Conservation (phyloP, 2,329 filamentous ascomycete genomes). For the Zalaria sp. region DNA sequence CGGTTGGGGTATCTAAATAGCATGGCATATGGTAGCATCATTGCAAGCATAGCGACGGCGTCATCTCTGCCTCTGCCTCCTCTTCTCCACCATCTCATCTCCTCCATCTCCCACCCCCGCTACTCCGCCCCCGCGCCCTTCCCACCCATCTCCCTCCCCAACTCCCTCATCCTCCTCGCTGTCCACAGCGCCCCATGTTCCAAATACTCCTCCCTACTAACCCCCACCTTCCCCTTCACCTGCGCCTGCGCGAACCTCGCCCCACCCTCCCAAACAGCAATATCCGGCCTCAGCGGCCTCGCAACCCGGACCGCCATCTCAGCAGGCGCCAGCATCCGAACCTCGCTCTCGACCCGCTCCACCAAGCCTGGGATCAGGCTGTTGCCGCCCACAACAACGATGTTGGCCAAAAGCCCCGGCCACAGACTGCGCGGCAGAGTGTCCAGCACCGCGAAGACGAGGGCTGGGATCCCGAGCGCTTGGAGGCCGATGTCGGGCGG, state of each 20-base stretch:
- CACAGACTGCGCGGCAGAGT: conserved; percentile 68
- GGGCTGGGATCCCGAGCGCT: conserved; percentile 67
- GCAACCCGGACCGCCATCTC: conserved; percentile 67
- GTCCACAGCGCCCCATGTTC: conserved; percentile 52
- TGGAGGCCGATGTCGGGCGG: conserved; percentile 74
- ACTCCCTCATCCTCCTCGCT: conserved; percentile 14
- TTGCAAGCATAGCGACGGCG: not conserved
- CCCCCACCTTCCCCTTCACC: conserved; percentile 48
- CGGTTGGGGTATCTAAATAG: not conserved
- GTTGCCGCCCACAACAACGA: conserved; percentile 81
- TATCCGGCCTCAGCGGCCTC: conserved; percentile 57
- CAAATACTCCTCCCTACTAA: conserved; percentile 84
- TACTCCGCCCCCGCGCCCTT: too few species aligned
- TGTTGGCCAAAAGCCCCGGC: conserved; percentile 71
- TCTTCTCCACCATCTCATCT: not conserved
- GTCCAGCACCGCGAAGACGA: conserved; percentile 67
- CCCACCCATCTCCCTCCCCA: not conserved
- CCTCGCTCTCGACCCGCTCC: conserved; percentile 44
- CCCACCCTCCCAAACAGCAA: conserved; percentile 76
- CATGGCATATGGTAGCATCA: not conserved
- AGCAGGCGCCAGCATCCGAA: conserved; percentile 30
- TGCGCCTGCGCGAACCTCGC: conserved; percentile 59
- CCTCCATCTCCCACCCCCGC: not conserved
- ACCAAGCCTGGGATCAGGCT: conserved; percentile 68
- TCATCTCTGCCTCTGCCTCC: not conserved